Base-by-base conservation (phyloP, 2,329 filamentous ascomycete species). In the Exophiala lecanii-corni region DNA sequence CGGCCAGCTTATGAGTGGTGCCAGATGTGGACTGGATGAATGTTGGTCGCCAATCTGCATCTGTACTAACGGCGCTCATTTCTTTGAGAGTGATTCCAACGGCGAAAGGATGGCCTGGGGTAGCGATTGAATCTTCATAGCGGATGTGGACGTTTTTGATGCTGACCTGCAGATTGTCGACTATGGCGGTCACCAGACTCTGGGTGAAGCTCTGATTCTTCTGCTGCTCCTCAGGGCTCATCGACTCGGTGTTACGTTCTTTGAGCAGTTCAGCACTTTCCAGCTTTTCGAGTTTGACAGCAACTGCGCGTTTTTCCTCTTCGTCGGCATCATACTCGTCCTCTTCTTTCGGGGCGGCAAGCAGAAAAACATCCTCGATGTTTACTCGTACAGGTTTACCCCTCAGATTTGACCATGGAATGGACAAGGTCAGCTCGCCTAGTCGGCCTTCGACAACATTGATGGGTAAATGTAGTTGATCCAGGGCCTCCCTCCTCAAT, bases 111-210 rank as follows among this genome's bases (percentile, higher is more conserved):
- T 98, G 92, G 1, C 89, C 89, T 0, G 91, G 89, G 7, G 89
- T 86, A 15, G 92, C 94, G 57, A 98, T 88, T 10, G 91, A 89
- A 67, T 99, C 92, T 67, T 99, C 92, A 66, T 98, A 99, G 57
- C 92, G 86, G 52, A 98, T 79, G 64, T 99, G 92, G 47, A 99
- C 95, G 62, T 97, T 98, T 73, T 95, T 97, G 65, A 99, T 82
- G 17, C 86, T 92, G 57, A 98, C 87, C 65, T 99, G 92, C 30
- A 99, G 74, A 60, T 99, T 99, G 73, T 98, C 92, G 60, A 97
- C 88, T 59, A 99, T 94, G 57, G 95, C 95, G 26, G 91, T 95
- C 36, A 91, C 82, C 55, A 99, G 68, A 62, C 89, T 97, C 57
- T 94, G 84, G 3, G 89, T 96, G 60, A 99, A 98, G 65, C 88